These are phyloP conservation scores for Cladosporium sp. DNA, from an alignment of 2,329 filamentous ascomycete genomes.

Conservation along the genomic window DNA sequence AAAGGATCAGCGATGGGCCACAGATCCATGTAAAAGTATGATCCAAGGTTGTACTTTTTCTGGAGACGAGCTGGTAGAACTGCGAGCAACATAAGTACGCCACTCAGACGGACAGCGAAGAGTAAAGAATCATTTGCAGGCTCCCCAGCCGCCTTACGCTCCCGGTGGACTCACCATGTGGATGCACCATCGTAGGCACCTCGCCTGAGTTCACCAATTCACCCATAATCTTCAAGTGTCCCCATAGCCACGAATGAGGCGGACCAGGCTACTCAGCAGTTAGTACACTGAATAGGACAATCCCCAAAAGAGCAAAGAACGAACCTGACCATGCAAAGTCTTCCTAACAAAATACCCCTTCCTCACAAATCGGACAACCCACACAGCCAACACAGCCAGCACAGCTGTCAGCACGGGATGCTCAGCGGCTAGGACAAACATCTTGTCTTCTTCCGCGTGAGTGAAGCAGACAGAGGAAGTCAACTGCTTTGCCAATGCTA, in stretches of 20 bases:
- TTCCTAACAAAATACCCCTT: constrained; percentile 7
- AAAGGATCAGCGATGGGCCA: constrained; percentile 21
- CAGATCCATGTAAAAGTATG: constrained; percentile 20
- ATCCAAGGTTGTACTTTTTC: constrained; percentile 19
- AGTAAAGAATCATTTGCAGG: too few relatives aligned
- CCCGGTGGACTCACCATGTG: constrained; percentile 17
- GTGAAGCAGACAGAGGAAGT: too few relatives aligned
- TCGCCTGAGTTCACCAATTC: constrained; percentile 12
- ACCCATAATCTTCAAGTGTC: constrained; percentile 17
- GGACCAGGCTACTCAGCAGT: constrained; percentile 22
- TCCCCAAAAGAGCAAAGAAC: too few relatives aligned
- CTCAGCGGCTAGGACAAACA: constrained; percentile 1
- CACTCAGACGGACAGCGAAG: too few relatives aligned
- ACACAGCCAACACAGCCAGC: neutral
- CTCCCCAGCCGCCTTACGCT: too few relatives aligned
- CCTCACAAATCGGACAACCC: neutral
- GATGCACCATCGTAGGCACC: constrained; percentile 12
- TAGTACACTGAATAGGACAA: neutral
- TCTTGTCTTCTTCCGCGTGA: too few relatives aligned
- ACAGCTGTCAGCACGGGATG: constrained; percentile 5
- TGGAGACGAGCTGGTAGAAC: constrained; percentile 11
- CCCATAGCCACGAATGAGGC: constrained; percentile 21
- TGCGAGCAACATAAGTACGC: neutral
- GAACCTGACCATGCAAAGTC: constrained; percentile 5
- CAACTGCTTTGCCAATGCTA: too few relatives aligned